phyloP scores from a whole-genome alignment of 148 eudicot genomes.

The Dianthus caryophyllus region DNA sequence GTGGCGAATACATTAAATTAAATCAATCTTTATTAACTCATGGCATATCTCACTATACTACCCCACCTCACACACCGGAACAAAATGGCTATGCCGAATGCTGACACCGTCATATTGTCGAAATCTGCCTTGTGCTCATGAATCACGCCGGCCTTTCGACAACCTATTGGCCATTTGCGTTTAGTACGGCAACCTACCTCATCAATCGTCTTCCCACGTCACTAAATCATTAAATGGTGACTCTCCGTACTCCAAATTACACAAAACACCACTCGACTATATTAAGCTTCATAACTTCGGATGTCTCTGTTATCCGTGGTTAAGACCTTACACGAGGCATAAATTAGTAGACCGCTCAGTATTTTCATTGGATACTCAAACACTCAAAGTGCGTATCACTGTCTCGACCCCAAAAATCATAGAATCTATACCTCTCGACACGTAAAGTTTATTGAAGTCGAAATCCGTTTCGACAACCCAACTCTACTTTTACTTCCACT shows the following conservation, averaged over 20 bases:
- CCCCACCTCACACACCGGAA: too few species aligned
- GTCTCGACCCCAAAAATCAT: background rate
- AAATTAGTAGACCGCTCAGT: constrained; percentile 9
- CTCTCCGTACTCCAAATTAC: background rate
- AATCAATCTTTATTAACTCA: too few species aligned
- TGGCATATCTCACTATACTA: too few species aligned
- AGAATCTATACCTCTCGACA: constrained; percentile 11
- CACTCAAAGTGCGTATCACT: too few species aligned
- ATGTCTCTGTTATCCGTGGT: constrained; percentile 4
- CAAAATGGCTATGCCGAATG: too few species aligned
- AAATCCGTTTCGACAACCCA: background rate
- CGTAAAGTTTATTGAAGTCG: constrained; percentile 2
- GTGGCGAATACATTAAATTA: too few species aligned
- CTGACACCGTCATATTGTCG: too few species aligned
- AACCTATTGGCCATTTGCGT: background rate
- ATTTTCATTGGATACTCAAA: background rate
- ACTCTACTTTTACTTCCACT: too few species aligned
- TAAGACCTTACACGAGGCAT: background rate
- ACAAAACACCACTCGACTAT: background rate
- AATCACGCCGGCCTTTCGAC: background rate
- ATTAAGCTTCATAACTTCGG: background rate
- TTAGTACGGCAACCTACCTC: background rate
- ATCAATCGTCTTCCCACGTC: background rate
- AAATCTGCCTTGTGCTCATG: background rate
- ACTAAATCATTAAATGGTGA: background rate